Percentiles rank a stretch among this genome's conserved stretches.
Evolutionary conservation across 2,329 filamentous ascomycete species (phyloP).

Genomic region (Fusarium sp.): DNA sequence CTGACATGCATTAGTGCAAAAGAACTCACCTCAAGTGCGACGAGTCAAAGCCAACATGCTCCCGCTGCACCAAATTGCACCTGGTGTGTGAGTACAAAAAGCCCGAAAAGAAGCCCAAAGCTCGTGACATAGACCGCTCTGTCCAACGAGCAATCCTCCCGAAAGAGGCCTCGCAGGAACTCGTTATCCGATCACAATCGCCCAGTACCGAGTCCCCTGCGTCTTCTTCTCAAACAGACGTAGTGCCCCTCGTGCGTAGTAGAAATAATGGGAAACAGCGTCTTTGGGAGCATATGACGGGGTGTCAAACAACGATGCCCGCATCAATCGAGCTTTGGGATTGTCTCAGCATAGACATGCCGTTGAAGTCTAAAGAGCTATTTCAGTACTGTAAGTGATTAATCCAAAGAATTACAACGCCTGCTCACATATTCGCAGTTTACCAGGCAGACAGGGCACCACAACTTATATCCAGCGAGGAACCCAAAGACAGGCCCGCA

Average conservation of each 20-base stretch:
- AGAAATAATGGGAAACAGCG: background rate
- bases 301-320: background rate
- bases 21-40: background rate
- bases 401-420: background rate
- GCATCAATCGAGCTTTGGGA: background rate
- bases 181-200: background rate
- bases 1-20: background rate
- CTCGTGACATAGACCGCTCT: background rate
- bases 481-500: background rate
- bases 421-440: no score
- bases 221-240: background rate
- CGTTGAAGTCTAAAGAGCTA: slow-evolving; percentile 1
- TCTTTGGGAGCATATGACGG: background rate
- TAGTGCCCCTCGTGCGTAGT: accelerated
- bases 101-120: background rate
- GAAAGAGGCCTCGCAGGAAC: background rate
- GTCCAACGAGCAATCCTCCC: background rate
- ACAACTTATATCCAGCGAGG: background rate
- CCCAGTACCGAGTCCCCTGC: background rate
- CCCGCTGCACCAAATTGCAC: background rate
- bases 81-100: background rate
- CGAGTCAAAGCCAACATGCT: background rate
- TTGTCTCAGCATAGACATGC: slow-evolving; percentile 7
- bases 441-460: background rate
- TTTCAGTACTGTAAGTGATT: slow-evolving; percentile 4